Conservation (phyloP, 192 early-diverging fungal genomes). For the Entomortierella chlamydospora region DNA sequence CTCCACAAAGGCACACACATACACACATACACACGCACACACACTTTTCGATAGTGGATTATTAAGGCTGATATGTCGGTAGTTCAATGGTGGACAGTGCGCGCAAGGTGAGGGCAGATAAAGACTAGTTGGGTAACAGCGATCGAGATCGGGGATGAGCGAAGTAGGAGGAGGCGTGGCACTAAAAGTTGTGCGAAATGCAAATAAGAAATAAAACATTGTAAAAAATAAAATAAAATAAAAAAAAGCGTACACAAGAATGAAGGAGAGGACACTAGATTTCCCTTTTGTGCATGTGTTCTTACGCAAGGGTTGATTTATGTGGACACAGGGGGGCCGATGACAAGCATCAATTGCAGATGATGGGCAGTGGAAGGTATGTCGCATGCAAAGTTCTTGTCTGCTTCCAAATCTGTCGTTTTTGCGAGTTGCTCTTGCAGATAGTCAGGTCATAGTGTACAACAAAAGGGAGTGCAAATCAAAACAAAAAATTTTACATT, state of each 20-base stretch:
- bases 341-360: not conserved
- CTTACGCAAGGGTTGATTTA: constrained; percentile 1
- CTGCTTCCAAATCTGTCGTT: not conserved
- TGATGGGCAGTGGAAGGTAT: not conserved
- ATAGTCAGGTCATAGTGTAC: no score
- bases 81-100: not conserved
- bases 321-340: not conserved
- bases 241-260: not conserved
- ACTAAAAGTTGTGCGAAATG: not conserved
- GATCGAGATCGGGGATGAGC: not conserved
- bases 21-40: not conserved
- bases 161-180: not conserved
- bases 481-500: not conserved
- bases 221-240: not conserved
- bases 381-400: not conserved
- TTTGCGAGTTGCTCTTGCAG: not conserved
- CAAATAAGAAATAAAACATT: not conserved
- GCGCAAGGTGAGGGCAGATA: not conserved
- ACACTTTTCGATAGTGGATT: no score
- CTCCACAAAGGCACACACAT: no score
- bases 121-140: not conserved
- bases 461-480: not conserved
- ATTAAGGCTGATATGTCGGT: no score
- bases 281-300: not conserved
- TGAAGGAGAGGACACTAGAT: not conserved